Evolutionary conservation across 371 early-diverging fungal species (phyloP), one percentile per base, ranked within the genome.

Genomic region (Thermomucor indicae-seudaticae): DNA sequence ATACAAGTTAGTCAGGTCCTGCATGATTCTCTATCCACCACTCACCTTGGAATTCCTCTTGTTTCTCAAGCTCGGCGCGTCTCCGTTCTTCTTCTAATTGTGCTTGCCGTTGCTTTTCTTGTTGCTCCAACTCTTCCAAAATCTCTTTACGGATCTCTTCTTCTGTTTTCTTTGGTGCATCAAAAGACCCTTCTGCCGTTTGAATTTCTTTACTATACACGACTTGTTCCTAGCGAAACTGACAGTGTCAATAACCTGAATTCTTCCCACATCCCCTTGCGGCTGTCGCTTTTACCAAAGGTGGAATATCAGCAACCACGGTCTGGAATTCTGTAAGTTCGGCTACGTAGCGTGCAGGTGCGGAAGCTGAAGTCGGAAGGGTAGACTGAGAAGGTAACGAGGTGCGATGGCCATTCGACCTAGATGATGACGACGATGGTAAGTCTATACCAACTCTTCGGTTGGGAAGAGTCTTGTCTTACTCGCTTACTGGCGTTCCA

Each of bases 161-260:
- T 57, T 87, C 88, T 29, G 75, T 66, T 5, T 60, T 39, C 29
- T 75, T 60, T 1, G 82, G 83, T 43, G 71, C 75, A 51, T 84
- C 86, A 55, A 72, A 73, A 6, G 74, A 72, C 31, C 70, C 75
- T 39, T 82, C 88, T 1, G 79, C 70, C 3, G 95, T 94, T 57
- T 96, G 97, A 14, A 86, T 83, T 55, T 91, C 93, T 65, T 95
- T 95, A 66, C 81, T 88, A 71, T 95, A 95, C 17, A 83, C 80
- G n/a, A 94, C 90, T 42, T 77, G 77, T 72, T 93, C 93, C 88
- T 89, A 52, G 6, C 24, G 25, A 25, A 45, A 28, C 17, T 14
- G 10, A 29, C 19, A 37, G 19, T 23, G 30, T 29, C 6, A 32
- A 19, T n/a, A 28, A 11, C 41, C n/a, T 5, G 0, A 53, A 31